Conservation (phyloP, 2,329 filamentous ascomycete genomes). For the Pyricularia sp. region DNA sequence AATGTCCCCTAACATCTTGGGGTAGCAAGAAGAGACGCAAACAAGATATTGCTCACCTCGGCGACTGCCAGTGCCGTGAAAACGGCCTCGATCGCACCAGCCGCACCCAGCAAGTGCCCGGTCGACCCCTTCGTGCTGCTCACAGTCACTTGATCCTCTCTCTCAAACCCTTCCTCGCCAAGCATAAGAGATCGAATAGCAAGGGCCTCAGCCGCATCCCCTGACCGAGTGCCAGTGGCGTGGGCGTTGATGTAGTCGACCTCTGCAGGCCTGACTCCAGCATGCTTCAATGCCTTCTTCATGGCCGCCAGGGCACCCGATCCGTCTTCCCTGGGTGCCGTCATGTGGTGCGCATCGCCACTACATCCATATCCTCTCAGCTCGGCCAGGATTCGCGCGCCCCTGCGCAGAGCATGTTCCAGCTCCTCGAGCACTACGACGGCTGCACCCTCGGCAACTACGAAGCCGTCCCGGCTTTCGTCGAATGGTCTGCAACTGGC, state of each 20-base stretch:
- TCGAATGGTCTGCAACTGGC: conserved; percentile 84
- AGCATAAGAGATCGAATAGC: conserved; percentile 74
- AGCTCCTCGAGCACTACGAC: conserved; percentile 83
- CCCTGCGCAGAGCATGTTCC: conserved; percentile 72
- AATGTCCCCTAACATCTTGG: not conserved
- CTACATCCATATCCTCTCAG: conserved; percentile 83
- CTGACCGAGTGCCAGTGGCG: conserved; percentile 78
- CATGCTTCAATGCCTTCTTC: conserved; percentile 70
- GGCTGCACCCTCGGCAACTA: conserved; percentile 86
- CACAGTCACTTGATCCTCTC: conserved; percentile 61
- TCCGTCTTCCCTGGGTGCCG: conserved; percentile 76
- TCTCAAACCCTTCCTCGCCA: conserved; percentile 56
- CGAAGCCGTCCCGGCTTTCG: conserved; percentile 68
- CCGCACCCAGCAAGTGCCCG: conserved; percentile 84
- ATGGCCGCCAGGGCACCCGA: conserved; percentile 76
- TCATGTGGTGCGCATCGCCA: conserved; percentile 89
- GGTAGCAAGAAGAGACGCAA: not conserved
- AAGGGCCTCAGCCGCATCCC: conserved; percentile 78
- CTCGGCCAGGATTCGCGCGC: conserved; percentile 81
- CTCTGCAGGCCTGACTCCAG: conserved; percentile 54
- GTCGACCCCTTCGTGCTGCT: conserved; percentile 93
- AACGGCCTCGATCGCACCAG: conserved; percentile 82
- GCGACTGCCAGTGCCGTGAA: conserved; percentile 73
- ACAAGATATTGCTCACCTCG: conserved; percentile 46
- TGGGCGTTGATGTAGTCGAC: conserved; percentile 96